phyloP scores from a whole-genome alignment of 1,284 basidiomycete species.

The Melampsora larici-populina region DNA sequence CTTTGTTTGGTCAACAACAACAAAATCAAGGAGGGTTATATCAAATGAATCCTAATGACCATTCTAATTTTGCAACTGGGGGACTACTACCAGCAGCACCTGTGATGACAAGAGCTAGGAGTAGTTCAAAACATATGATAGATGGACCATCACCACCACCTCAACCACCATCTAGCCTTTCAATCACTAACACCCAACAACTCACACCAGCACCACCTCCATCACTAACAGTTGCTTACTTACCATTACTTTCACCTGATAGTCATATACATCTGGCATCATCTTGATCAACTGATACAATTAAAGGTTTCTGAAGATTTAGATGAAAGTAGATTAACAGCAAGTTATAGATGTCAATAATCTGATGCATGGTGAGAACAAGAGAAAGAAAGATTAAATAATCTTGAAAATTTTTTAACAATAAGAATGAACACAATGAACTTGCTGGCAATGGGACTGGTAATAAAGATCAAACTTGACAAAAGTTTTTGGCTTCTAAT shows the following conservation, averaged over 20 bases:
- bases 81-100: constrained; percentile 4
- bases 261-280: background rate
- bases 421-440: constrained; percentile 46
- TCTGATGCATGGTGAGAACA: constrained; percentile 68
- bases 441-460: constrained; percentile 46
- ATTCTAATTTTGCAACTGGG: background rate
- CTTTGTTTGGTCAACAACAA: background rate
- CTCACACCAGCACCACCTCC: background rate
- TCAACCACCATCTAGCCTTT: no score
- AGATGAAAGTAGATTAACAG: constrained; percentile 66
- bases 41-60: background rate
- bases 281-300: background rate
- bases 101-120: constrained; percentile 34
- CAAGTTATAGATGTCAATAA: constrained; percentile 79
- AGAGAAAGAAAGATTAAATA: constrained; percentile 23
- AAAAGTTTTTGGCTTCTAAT: no score
- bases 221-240: constrained; percentile 14
- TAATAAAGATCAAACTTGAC: background rate
- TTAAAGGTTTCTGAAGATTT: constrained; percentile 54
- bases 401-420: constrained; percentile 47
- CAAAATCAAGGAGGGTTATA: no score
- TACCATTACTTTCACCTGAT: constrained; percentile 17
- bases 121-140: no score
- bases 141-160: background rate
- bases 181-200: no score